Base-by-base conservation (phyloP, 23 red algal genomes). In the Chondrus crispus region DNA sequence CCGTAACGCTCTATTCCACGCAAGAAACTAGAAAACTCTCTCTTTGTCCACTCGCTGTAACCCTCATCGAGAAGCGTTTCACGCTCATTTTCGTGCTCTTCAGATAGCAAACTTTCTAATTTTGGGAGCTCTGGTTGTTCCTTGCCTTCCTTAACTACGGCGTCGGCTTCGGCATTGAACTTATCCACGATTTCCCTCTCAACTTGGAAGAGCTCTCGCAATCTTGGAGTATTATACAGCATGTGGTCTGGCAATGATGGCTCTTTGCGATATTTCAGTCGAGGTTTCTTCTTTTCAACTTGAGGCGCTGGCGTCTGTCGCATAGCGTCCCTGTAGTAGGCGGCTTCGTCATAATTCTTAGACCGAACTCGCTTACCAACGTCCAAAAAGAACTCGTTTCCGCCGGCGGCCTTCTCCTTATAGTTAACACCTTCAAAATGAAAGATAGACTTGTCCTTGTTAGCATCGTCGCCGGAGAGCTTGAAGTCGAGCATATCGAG, bases 381-480 rank as follows among this genome's bases (percentile, higher is more conserved):
- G 88, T 99, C 97, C n/a, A 99, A 71, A 75, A 95, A 96, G 46
- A 96, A 99, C 54, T 83, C 55, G 5, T 99, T 89, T 52, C 85
- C 90, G 26, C 77, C 78, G 44, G 84, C 47, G 9, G 94, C 51
- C 42, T 81, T 60, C 40, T 88, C 87, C 68, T 95, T 91, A 11
- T 93, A 98, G 77, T 98, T 84, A 6, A 94, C 93, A 37, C 97
- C 97, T 46, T 99, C 90, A 47, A 96, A 99, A 46, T 96, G 82
- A 66, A 96, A 99, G 33, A 99, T 93, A 9, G 97, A 95, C 18
- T 87, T 86, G 20, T 66, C 39, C 57, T 80, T 88, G n/a, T 49
- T 50, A 12, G 48, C 71, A n/a, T 53, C 82, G 40, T 72, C 72
- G 33, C 82, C 82, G 45, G 70, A 49, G 46, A 94, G 37, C 19